Percentiles rank a stretch among this genome's conserved stretches.
Conservation (phyloP, 495 filamentous ascomycete genomes). For the Pyrenula aspistea region DNA sequence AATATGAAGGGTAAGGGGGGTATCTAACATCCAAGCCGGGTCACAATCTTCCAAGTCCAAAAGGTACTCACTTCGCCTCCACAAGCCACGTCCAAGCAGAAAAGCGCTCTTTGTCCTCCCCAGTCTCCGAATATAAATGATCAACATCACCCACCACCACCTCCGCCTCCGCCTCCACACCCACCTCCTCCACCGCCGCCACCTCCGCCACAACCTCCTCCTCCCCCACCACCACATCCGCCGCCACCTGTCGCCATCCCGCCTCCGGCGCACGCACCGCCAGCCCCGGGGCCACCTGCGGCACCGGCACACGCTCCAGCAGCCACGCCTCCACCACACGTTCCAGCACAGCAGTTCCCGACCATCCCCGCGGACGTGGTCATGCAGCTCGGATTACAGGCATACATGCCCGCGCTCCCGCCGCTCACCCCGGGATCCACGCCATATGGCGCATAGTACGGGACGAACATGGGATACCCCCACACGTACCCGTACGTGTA, state of each 20-base stretch:
- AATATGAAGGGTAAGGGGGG: too few relatives aligned
- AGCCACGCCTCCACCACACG: conserved; percentile 41
- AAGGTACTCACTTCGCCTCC: too few relatives aligned
- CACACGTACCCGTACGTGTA: conserved; percentile 22
- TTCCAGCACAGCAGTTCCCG: conserved; percentile 34
- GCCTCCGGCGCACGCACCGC: conserved; percentile 27
- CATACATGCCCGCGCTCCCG: conserved; percentile 22
- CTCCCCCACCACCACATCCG: conserved; percentile 20
- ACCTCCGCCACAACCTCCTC: conserved; percentile 27
- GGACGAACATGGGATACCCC: conserved; percentile 37
- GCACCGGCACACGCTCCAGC: conserved; percentile 37
- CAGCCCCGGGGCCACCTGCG: conserved; percentile 22
- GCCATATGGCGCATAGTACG: conserved; percentile 40
- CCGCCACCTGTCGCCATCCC: conserved; percentile 21
- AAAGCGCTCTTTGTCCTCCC: too few relatives aligned
- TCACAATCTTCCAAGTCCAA: too few relatives aligned
- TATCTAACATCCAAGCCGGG: too few relatives aligned
- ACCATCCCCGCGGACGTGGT: conserved; percentile 21
- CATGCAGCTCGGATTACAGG: conserved; percentile 32
- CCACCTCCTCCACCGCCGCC: conserved; percentile 27
- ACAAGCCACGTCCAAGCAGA: too few relatives aligned
- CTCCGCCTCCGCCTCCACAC: conserved; percentile 21
- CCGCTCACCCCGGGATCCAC: conserved; percentile 30
- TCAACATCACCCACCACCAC: too few relatives aligned
- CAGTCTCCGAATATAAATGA: too few relatives aligned